These are phyloP conservation scores for Saturnispora zaruensis DNA, from an alignment of 805 yeast species.

Conservation along the genomic window DNA sequence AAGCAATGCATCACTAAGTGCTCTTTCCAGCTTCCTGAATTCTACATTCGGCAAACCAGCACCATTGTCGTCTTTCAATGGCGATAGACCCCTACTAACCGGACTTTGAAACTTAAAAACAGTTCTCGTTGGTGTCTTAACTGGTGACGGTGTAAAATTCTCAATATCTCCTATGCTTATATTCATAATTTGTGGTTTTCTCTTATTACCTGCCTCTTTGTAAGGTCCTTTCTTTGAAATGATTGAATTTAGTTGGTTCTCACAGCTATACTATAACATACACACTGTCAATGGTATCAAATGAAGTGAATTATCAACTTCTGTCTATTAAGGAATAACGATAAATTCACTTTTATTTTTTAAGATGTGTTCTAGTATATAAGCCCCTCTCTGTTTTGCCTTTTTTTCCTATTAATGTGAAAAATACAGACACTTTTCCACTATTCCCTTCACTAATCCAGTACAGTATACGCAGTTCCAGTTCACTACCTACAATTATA, in stretches of 20 bases:
- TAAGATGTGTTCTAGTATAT: not conserved
- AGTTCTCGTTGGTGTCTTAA: not conserved
- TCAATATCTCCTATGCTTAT: slow-evolving; percentile 3
- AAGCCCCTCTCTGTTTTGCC: not conserved
- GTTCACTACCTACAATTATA: not conserved
- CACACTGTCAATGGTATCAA: not conserved
- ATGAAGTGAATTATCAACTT: not conserved
- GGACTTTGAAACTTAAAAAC: not conserved
- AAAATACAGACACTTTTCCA: not conserved
- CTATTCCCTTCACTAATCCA: not conserved
- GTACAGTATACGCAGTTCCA: not conserved
- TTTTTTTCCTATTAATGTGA: not conserved
- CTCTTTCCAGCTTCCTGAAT: slow-evolving; percentile 23
- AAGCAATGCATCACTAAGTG: slow-evolving; percentile 24
- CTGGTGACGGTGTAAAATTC: slow-evolving; percentile 1
- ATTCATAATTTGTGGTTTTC: not conserved
- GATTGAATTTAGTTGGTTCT: not conserved
- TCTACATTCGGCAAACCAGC: slow-evolving; percentile 10
- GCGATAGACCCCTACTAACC: not conserved
- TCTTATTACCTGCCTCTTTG: not conserved
- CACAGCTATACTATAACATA: not conserved
- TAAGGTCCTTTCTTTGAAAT: not conserved
- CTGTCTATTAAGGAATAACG: not conserved
- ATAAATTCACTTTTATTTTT: not conserved
- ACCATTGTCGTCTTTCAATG: slow-evolving; percentile 1